These are phyloP conservation scores for Aspergillus hiratsukae DNA, from an alignment of 2,329 filamentous ascomycete species.

Conservation along the genomic window DNA sequence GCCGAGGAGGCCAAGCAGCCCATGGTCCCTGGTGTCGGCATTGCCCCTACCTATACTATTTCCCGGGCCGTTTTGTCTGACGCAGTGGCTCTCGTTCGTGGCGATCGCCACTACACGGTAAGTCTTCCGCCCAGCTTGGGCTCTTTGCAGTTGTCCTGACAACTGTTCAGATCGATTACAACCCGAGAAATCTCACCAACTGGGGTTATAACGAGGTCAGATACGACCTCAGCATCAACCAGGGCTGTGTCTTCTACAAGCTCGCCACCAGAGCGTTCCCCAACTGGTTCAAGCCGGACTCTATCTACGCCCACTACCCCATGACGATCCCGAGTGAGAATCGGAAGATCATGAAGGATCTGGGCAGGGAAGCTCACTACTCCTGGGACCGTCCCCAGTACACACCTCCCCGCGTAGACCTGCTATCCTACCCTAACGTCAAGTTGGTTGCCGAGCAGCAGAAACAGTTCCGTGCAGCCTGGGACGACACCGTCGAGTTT, in stretches of 20 bases:
- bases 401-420: conserved; percentile 49
- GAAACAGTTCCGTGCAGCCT: conserved; percentile 60
- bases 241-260: conserved; percentile 83
- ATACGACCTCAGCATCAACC: conserved; percentile 68
- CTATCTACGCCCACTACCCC: conserved; percentile 75
- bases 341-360: conserved; percentile 61
- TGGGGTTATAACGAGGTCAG: conserved; percentile 76
- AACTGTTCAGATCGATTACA: conserved; percentile 55
- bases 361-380: conserved; percentile 65
- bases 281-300: conserved; percentile 70
- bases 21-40: conserved; percentile 69
- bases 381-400: conserved; percentile 60
- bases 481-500: conserved; percentile 59
- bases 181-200: conserved; percentile 69
- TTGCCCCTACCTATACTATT: conserved; percentile 71
- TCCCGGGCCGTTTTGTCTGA: conserved; percentile 73
- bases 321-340: conserved; percentile 69
- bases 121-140: background rate
- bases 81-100: conserved; percentile 71
- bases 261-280: conserved; percentile 76
- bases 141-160: conserved; percentile 21
- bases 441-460: conserved; percentile 59
- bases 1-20: conserved; percentile 71
- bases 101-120: conserved; percentile 70
- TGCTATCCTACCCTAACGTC: conserved; percentile 59